Evolutionary conservation across 2,329 filamentous ascomycete genomes (phyloP), one percentile per base, ranked within the genome.

Genomic region (Phialemoniopsis sp.): DNA sequence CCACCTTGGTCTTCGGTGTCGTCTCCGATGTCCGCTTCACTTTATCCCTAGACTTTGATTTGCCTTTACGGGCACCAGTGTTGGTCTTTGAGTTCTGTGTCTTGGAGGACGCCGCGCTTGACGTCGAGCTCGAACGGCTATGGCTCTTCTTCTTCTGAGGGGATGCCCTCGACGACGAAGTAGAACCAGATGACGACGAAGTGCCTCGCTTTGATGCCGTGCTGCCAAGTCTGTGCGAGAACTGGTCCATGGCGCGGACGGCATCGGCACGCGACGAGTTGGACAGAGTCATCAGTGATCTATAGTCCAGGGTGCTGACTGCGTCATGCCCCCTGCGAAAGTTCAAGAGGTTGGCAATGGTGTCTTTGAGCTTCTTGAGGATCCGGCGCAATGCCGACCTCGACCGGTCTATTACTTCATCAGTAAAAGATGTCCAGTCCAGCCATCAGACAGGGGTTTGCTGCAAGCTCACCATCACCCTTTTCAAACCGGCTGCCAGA

Each of bases 221-320:
- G 38, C 47, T 46, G n/a, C 45, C 44, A 16, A 61, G 43, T 4
- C 60, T 50, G 18, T 47, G 55, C 3, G 72, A 74, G 18, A 77
- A 56, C 13, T 63, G 60, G 37, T 71, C 63, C 39, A 78, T 75
- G 8, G 72, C 60, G 40, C 60, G 59, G 43, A 76, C 63, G 2
- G 72, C 69, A 36, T 74, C 68, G n/a, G 61, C 43, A 18, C 71
- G 60, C 0, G 71, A 74, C 4, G 63, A 53, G 41, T 66, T 67
- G 4, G 72, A 76, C 19, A 77, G 49, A 6, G 64, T 60, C 43
- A 67, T 54, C 19, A 78, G 59, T 3, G 67, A 68, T 18, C 63
- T 59, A 43, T 70, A 74, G 52, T 73, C 68, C 32, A 73, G 48
- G 19, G 21, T 26, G 21, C 6, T 10, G 21, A 49, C 48, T 2